Conservation (phyloP, 805 yeast species). For the Candida sithepensis region DNA sequence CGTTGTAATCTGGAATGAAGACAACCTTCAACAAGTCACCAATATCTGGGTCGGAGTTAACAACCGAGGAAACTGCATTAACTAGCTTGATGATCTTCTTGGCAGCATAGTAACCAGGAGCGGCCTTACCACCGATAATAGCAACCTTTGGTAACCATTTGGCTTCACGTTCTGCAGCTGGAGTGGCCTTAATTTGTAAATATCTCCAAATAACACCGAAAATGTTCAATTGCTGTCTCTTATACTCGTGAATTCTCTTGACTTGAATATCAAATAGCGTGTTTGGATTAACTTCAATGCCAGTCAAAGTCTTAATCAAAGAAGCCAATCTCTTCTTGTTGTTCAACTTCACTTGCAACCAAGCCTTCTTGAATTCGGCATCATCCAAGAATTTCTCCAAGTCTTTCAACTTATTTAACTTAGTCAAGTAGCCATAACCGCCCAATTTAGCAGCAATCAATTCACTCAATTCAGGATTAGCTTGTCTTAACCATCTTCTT, state of each 20-base stretch:
- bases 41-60: conserved; percentile 73
- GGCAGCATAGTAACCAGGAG: conserved; percentile 98
- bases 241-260: conserved; percentile 92
- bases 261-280: conserved; percentile 90
- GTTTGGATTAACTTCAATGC: conserved; percentile 62
- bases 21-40: conserved; percentile 79
- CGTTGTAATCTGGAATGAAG: conserved; percentile 89
- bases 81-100: conserved; percentile 83
- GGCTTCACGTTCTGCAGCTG: conserved; percentile 55
- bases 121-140: conserved; percentile 91
- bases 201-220: conserved; percentile 87
- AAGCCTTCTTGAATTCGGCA: conserved; percentile 56
- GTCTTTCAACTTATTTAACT: conserved; percentile 62
- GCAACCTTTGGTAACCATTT: conserved; percentile 71
- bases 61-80: conserved; percentile 75
- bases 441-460: conserved; percentile 71
- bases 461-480: conserved; percentile 77
- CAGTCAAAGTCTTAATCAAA: conserved; percentile 60
- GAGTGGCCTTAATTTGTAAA: conserved; percentile 64
- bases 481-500: conserved; percentile 93
- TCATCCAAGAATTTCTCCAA: conserved; percentile 69
- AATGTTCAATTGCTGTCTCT: conserved; percentile 90
- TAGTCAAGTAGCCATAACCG: conserved; percentile 63
- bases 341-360: conserved; percentile 67
- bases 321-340: conserved; percentile 68